Evolutionary conservation across 2,329 filamentous ascomycete species (phyloP).

Genomic region (Aspergillus fijiensis): DNA sequence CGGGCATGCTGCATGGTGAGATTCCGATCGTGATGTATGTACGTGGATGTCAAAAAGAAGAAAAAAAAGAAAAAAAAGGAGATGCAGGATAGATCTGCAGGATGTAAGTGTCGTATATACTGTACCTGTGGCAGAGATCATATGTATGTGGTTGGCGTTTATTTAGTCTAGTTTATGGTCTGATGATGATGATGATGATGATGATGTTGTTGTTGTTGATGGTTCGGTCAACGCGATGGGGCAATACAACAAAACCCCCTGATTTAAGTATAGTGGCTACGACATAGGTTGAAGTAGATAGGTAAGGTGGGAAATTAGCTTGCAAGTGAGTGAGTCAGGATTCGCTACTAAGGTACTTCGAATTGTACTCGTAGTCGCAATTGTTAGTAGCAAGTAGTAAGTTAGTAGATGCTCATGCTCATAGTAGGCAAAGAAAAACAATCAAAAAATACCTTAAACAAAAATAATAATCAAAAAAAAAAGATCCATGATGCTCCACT

Average conservation of each 20-base stretch:
- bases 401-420: no score
- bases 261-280: not conserved
- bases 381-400: not conserved
- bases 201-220: not conserved
- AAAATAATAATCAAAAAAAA: not conserved
- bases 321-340: not conserved
- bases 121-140: not conserved
- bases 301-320: not conserved
- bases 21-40: not conserved
- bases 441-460: not conserved
- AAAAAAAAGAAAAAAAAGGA: no score
- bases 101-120: not conserved
- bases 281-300: not conserved
- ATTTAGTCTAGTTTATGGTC: not conserved
- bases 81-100: not conserved
- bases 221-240: conserved; percentile 2
- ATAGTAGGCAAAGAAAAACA: not conserved
- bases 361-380: no score
- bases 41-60: not conserved
- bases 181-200: not conserved
- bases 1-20: not conserved
- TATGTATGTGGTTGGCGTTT: not conserved
- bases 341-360: no score
- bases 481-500: not conserved
- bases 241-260: not conserved